Evolutionary conservation across 1,284 basidiomycete species (phyloP).

Genomic region (Cutaneotrichosporon mucoides): DNA sequence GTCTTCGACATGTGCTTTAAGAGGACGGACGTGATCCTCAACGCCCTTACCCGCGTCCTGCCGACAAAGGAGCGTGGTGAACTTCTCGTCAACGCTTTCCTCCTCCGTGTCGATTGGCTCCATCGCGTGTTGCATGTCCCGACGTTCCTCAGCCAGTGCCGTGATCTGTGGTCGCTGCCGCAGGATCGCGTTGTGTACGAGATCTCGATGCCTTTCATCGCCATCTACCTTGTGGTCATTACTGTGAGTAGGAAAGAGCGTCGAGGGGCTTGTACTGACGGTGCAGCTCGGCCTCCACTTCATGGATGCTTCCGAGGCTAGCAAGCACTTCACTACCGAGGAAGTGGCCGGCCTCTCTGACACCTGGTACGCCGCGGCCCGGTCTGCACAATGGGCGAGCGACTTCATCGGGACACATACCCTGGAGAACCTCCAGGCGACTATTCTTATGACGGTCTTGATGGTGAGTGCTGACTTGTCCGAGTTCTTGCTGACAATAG

Average conservation of each 20-base stretch:
- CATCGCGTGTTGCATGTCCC: slow-evolving; percentile 48
- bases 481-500: slow-evolving; percentile 7
- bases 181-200: slow-evolving; percentile 39
- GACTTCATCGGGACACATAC: slow-evolving; percentile 49
- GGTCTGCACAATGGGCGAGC: slow-evolving; percentile 42
- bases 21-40: slow-evolving; percentile 43
- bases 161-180: slow-evolving; percentile 47
- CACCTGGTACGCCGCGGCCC: slow-evolving; percentile 42
- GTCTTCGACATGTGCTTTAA: slow-evolving; percentile 44
- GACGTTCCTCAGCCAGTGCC: slow-evolving; percentile 45
- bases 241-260: slow-evolving; percentile 28
- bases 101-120: slow-evolving; percentile 49
- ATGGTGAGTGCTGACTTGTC: slow-evolving; percentile 30
- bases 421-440: slow-evolving; percentile 45
- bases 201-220: slow-evolving; percentile 46
- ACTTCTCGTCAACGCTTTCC: slow-evolving; percentile 43
- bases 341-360: slow-evolving; percentile 43
- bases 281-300: slow-evolving; percentile 47
- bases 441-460: slow-evolving; percentile 46
- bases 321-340: slow-evolving; percentile 40
- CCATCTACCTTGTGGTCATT: slow-evolving; percentile 45
- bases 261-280: not conserved
- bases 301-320: slow-evolving; percentile 43
- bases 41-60: slow-evolving; percentile 41
- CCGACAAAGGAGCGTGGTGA: slow-evolving; percentile 44